Conservation (phyloP, 192 early-diverging fungal species). For the Backusella morwellensis region DNA sequence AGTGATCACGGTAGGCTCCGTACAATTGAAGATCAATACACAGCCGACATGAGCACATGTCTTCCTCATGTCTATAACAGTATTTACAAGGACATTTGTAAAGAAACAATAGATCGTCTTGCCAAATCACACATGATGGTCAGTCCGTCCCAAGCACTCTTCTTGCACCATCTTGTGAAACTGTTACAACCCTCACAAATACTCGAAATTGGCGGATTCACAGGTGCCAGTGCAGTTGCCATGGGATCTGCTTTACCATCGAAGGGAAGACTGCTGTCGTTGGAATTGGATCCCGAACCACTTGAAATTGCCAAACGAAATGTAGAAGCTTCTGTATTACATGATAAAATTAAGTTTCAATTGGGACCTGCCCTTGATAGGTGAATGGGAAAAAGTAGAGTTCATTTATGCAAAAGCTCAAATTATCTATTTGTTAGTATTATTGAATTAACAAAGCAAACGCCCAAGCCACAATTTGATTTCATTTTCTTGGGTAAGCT, state of each 20-base stretch:
- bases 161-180: slow-evolving; percentile 48
- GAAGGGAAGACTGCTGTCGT: slow-evolving; percentile 39
- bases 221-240: slow-evolving; percentile 60
- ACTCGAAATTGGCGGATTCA: slow-evolving; percentile 70
- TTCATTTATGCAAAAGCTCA: slow-evolving; percentile 5
- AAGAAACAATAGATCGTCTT: slow-evolving; percentile 9
- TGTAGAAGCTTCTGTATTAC: slow-evolving; percentile 30
- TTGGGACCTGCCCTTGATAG: slow-evolving; percentile 39
- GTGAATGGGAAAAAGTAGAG: slow-evolving; percentile 1
- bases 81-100: neutral
- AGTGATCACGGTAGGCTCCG: slow-evolving; percentile 15
- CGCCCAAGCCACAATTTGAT: slow-evolving; percentile 10
- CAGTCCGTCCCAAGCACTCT: slow-evolving; percentile 46
- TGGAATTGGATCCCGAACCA: slow-evolving; percentile 55
- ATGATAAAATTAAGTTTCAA: slow-evolving; percentile 44
- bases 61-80: neutral
- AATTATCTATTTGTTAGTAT: neutral
- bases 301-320: slow-evolving; percentile 44
- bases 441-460: neutral
- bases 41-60: neutral
- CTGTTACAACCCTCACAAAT: slow-evolving; percentile 48
- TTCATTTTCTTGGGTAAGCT: slow-evolving; percentile 17
- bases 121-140: slow-evolving; percentile 42
- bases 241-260: slow-evolving; percentile 62
- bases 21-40: slow-evolving; percentile 15